Percentiles rank a stretch among this genome's conserved stretches.
Conservation (phyloP, 306 rosid genomes). For the Cyclanthera cordifolia region DNA sequence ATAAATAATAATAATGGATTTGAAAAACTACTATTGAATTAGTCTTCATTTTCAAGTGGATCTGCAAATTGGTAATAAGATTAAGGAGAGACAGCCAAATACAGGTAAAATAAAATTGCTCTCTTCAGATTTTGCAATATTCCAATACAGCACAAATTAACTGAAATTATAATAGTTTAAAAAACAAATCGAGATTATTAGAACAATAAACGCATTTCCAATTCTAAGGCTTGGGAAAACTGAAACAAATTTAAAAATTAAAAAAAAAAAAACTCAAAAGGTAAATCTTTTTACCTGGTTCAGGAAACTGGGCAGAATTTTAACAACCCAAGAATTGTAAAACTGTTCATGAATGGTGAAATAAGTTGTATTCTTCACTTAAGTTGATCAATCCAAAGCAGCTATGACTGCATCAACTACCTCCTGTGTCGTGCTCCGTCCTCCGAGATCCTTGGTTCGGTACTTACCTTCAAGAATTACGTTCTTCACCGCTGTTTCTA, state of each 20-base stretch:
- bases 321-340: neutral
- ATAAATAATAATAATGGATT: too few relatives aligned
- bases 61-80: neutral
- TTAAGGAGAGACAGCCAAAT: neutral
- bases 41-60: too few relatives aligned
- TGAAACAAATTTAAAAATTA: too few relatives aligned
- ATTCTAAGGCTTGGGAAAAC: neutral
- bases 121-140: neutral
- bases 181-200: conserved; percentile 4
- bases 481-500: conserved; percentile 65
- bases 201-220: conserved; percentile 9
- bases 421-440: conserved; percentile 66
- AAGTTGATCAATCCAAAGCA: conserved; percentile 40
- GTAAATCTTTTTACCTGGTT: neutral
- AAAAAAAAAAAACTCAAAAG: neutral
- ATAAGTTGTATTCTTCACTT: neutral
- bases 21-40: too few relatives aligned
- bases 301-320: conserved; percentile 1
- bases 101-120: neutral
- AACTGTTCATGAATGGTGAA: conserved; percentile 5
- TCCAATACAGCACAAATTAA: conserved; percentile 1
- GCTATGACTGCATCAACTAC: conserved; percentile 68
- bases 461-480: conserved; percentile 60
- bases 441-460: conserved; percentile 85
- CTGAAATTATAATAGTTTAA: neutral